phyloP scores from a whole-genome alignment of 352 stramenopile genomes.

The Phytophthora hibernalis region DNA sequence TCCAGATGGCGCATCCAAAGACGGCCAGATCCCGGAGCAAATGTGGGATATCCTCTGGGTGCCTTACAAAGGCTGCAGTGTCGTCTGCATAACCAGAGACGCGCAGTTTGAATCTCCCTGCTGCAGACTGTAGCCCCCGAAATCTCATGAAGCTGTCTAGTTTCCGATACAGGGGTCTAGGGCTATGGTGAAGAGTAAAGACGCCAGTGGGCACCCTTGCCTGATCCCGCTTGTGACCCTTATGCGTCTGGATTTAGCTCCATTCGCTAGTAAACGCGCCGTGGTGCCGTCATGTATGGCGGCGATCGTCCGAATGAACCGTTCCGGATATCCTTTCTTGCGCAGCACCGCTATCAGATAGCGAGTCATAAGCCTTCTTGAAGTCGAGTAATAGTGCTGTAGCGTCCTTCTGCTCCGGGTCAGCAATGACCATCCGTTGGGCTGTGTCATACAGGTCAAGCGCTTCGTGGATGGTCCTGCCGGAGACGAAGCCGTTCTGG shows the following conservation, averaged over 20 bases:
- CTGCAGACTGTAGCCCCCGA: background rate
- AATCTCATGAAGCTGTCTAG: background rate
- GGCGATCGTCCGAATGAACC: background rate
- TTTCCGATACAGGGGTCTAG: background rate
- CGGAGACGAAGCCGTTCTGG: background rate
- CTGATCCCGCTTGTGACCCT: background rate
- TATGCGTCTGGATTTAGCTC: background rate
- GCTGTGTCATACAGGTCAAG: background rate
- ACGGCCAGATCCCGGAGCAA: background rate
- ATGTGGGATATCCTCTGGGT: background rate
- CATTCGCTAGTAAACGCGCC: background rate
- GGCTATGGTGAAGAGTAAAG: background rate
- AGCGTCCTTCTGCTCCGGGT: background rate
- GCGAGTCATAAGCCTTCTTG: constrained; percentile 3
- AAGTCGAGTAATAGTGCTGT: too few relatives aligned
- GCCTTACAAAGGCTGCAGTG: background rate
- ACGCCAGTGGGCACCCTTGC: constrained; percentile 1
- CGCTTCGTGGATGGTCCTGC: background rate
- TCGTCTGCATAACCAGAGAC: background rate
- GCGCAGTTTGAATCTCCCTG: background rate
- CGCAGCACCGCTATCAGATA: background rate
- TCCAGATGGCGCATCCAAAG: background rate
- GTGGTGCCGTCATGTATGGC: background rate
- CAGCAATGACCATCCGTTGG: background rate
- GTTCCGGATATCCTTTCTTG: background rate